Conservation (phyloP, 345 rosid species). For the Nasturtium officinale region DNA sequence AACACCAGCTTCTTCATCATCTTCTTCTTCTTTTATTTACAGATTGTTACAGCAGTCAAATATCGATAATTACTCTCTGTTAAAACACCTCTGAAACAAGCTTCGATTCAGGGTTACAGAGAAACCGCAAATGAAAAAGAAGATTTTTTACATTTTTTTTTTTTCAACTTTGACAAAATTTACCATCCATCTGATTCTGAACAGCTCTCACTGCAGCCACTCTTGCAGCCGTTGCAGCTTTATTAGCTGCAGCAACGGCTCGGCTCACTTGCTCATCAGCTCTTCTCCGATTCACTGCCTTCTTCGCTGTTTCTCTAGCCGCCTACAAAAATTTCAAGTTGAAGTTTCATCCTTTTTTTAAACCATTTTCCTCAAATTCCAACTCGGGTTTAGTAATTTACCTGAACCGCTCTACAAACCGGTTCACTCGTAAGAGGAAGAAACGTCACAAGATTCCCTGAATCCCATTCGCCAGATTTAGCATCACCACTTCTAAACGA, state of each 20-base stretch:
- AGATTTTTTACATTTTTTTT: constrained; percentile 35
- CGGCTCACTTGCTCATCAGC: constrained; percentile 82
- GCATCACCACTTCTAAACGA: constrained; percentile 69
- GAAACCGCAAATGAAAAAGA: constrained; percentile 4
- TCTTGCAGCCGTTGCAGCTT: constrained; percentile 94
- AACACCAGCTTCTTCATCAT: constrained; percentile 19
- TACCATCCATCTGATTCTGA: constrained; percentile 87
- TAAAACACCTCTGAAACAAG: constrained; percentile 39
- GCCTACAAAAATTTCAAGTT: constrained; percentile 47
- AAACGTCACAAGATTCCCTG: constrained; percentile 58
- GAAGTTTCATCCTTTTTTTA: background rate
- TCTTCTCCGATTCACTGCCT: constrained; percentile 57
- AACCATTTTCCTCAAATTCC: background rate
- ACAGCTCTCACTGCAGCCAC: constrained; percentile 95
- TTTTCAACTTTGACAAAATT: constrained; percentile 68
- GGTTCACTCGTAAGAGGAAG: constrained; percentile 54
- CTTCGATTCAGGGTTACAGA: constrained; percentile 42
- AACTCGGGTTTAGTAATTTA: constrained; percentile 26
- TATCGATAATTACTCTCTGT: constrained; percentile 20
- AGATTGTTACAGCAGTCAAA: constrained; percentile 18
- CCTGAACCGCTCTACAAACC: constrained; percentile 72
- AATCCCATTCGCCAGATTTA: constrained; percentile 87
- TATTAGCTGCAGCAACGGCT: constrained; percentile 70
- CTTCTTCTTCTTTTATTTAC: constrained; percentile 29
- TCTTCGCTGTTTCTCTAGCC: constrained; percentile 74